Percentiles rank a stretch among this genome's conserved stretches.
These are phyloP conservation scores for Cladosporium velox DNA, from an alignment of 2,329 filamentous ascomycete species.

Conservation along the genomic window DNA sequence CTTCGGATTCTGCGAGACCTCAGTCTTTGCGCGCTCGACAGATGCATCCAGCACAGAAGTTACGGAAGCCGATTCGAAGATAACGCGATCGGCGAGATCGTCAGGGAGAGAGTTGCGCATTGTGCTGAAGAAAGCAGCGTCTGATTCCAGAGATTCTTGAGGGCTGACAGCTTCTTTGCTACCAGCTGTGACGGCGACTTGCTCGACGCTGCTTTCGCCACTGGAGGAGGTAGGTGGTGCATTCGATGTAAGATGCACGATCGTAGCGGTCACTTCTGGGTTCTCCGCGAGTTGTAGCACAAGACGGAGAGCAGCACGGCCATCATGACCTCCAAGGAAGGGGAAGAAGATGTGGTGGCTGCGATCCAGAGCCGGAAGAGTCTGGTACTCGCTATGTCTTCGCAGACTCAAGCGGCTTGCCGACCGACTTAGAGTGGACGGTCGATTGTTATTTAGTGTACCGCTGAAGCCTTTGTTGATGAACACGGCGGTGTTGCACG, in stretches of 20 bases:
- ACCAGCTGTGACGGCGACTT: constrained; percentile 18
- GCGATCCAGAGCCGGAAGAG: constrained; percentile 62
- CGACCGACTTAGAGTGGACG: constrained; percentile 48
- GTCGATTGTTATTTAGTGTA: constrained; percentile 34
- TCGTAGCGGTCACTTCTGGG: constrained; percentile 73
- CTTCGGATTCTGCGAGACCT: constrained; percentile 61
- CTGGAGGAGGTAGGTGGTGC: neutral
- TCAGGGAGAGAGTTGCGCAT: constrained; percentile 58
- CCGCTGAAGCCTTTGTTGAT: constrained; percentile 71
- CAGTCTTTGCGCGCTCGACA: constrained; percentile 57
- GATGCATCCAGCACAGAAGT: constrained; percentile 49
- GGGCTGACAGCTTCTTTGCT: neutral
- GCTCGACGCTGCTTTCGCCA: neutral
- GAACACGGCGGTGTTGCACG: constrained; percentile 73
- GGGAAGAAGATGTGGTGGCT: constrained; percentile 84
- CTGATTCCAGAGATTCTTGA: constrained; percentile 31
- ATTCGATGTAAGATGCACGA: constrained; percentile 59
- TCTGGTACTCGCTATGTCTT: constrained; percentile 57
- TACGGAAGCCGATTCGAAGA: constrained; percentile 56
- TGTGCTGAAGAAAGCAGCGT: constrained; percentile 58
- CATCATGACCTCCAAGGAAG: constrained; percentile 82
- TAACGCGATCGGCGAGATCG: constrained; percentile 55
- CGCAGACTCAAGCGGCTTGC: constrained; percentile 62
- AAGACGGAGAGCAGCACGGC: constrained; percentile 74
- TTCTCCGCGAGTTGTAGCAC: constrained; percentile 84